phyloP scores from a whole-genome alignment of 768 basidiomycete genomes.

The Kwoniella sp. region DNA sequence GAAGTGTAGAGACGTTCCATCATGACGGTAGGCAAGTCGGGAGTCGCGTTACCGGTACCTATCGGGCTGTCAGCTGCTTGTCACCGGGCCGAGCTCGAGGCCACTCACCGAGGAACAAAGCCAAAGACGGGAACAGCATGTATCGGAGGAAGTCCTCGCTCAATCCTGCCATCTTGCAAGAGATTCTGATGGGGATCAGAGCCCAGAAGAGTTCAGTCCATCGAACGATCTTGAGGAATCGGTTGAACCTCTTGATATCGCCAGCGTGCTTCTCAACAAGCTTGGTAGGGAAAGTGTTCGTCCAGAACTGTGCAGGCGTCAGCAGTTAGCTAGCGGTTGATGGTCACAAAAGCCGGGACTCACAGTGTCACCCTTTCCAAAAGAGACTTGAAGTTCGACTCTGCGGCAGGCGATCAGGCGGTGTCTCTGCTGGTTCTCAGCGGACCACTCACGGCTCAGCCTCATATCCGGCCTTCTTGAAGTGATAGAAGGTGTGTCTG shows the following conservation, averaged over 20 bases:
- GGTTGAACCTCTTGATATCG: slow-evolving; percentile 52
- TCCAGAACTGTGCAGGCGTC: slow-evolving; percentile 50
- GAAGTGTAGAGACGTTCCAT: slow-evolving; percentile 54
- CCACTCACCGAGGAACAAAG: slow-evolving; percentile 45
- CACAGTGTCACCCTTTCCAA: slow-evolving; percentile 53
- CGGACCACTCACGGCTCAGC: slow-evolving; percentile 46
- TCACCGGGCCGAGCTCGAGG: not conserved
- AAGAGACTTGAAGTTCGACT: slow-evolving; percentile 54
- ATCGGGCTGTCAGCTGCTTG: too few relatives aligned
- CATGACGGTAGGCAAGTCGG: slow-evolving; percentile 52
- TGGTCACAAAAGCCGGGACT: not conserved
- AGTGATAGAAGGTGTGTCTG: slow-evolving; percentile 52
- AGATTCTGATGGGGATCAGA: slow-evolving; percentile 52
- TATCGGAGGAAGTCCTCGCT: slow-evolving; percentile 51
- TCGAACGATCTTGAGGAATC: slow-evolving; percentile 50
- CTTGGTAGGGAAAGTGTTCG: slow-evolving; percentile 54
- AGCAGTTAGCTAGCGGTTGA: not conserved
- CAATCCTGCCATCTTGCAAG: slow-evolving; percentile 52
- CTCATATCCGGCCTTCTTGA: slow-evolving; percentile 49
- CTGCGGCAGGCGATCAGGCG: slow-evolving; percentile 20
- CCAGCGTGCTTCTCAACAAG: slow-evolving; percentile 49
- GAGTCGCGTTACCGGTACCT: slow-evolving; percentile 53
- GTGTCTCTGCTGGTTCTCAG: not conserved
- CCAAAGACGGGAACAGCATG: slow-evolving; percentile 51
- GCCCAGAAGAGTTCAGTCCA: slow-evolving; percentile 52